Conservation (phyloP, 2,329 filamentous ascomycete species). For the Scytalidium sp. region DNA sequence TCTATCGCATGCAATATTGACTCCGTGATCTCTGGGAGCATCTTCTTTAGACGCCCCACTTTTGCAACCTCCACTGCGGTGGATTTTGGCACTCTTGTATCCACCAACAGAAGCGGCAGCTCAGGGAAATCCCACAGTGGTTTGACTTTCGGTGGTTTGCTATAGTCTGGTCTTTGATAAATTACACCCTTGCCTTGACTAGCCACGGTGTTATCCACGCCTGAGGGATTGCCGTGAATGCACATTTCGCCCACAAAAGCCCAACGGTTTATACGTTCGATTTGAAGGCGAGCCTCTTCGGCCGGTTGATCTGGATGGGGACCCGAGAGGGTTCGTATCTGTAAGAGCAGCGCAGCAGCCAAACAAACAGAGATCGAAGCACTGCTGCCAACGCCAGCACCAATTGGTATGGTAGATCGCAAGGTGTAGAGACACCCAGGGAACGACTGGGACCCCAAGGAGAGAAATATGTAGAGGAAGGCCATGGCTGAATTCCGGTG, state of each 20-base stretch:
- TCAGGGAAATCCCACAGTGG: constrained; percentile 87
- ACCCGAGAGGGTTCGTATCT: constrained; percentile 82
- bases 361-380: constrained; percentile 93
- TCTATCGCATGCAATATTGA: constrained; percentile 85
- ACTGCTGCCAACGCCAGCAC: constrained; percentile 87
- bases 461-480: constrained; percentile 92
- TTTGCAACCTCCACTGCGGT: constrained; percentile 85
- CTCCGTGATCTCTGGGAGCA: constrained; percentile 74
- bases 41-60: constrained; percentile 68
- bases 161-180: constrained; percentile 78
- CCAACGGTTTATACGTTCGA: constrained; percentile 97
- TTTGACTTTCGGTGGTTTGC: constrained; percentile 71
- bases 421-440: constrained; percentile 85
- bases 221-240: constrained; percentile 95
- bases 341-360: constrained; percentile 77
- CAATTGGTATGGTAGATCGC: constrained; percentile 89
- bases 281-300: constrained; percentile 82
- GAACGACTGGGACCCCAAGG: constrained; percentile 74
- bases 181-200: constrained; percentile 92
- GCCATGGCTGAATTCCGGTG: constrained; percentile 78
- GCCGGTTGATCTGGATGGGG: constrained; percentile 89
- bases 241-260: constrained; percentile 96
- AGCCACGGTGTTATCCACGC: constrained; percentile 94
- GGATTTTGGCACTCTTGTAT: constrained; percentile 84
- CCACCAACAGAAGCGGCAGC: constrained; percentile 82